A percentile compares a stretch with the other conserved stretches of the same genome.
phyloP scores from a whole-genome alignment of 441 rosid genomes.

The Croton laevigatus region DNA sequence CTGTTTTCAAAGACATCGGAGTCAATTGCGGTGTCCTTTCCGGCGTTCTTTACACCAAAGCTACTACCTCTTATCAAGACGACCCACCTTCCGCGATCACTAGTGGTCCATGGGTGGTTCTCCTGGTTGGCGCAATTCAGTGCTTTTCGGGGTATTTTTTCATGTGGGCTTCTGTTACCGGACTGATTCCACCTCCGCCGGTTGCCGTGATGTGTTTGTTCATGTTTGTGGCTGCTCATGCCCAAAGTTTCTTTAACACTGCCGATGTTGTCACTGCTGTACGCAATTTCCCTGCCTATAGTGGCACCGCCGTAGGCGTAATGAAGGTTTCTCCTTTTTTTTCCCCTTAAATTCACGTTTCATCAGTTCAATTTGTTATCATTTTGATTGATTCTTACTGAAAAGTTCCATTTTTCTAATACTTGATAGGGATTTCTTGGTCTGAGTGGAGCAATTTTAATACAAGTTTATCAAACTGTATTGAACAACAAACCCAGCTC shows the following conservation, averaged over 20 bases:
- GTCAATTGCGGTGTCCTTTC: conserved; percentile 22
- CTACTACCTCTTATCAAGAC: neutral
- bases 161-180: conserved; percentile 21
- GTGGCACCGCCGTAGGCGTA: conserved; percentile 23
- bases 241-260: conserved; percentile 23
- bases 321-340: conserved; percentile 18
- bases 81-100: neutral
- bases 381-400: neutral
- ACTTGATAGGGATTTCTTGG: conserved; percentile 62
- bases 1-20: conserved; percentile 24
- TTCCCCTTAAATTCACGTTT: neutral
- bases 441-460: conserved; percentile 65
- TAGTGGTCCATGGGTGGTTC: conserved; percentile 26
- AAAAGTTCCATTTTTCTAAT: neutral
- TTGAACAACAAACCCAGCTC: conserved; percentile 46
- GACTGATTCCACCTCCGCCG: conserved; percentile 18
- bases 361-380: neutral
- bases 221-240: conserved; percentile 27
- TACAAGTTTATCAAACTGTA: conserved; percentile 60
- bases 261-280: conserved; percentile 23
- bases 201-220: conserved; percentile 23
- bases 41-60: conserved; percentile 22
- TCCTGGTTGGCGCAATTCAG: conserved; percentile 21
- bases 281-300: conserved; percentile 15
- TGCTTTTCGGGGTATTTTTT: conserved; percentile 19